A percentile compares a stretch with the other conserved stretches of the same genome.
Evolutionary conservation across 2,329 filamentous ascomycete genomes (phyloP).

Genomic region (Fusarium buharicum): DNA sequence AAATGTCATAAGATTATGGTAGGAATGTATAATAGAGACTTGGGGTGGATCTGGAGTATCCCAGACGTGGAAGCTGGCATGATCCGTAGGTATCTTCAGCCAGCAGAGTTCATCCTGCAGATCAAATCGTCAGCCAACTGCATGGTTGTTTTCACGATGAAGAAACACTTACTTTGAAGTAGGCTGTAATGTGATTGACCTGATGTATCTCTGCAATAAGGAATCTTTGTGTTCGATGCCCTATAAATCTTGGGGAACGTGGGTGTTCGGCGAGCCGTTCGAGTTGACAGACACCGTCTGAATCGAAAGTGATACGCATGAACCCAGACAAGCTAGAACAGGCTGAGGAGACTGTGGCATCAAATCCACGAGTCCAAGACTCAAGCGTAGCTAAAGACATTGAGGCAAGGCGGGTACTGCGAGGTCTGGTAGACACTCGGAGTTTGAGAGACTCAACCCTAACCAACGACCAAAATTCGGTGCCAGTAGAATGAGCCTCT

Average conservation of each 20-base stretch:
- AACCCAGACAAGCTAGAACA: rapidly evolving
- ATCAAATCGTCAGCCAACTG: not conserved
- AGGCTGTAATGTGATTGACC: not conserved
- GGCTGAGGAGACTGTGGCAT: not conserved
- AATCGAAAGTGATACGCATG: not conserved
- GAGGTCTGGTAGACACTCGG: not conserved
- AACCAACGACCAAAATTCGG: not conserved
- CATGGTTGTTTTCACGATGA: rapidly evolving
- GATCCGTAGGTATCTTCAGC: rapidly evolving
- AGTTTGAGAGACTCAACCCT: not conserved
- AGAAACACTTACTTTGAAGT: not conserved
- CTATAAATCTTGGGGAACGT: not conserved
- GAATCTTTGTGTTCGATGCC: not conserved
- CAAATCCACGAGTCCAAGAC: not conserved
- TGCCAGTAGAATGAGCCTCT: not conserved
- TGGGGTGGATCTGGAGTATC: not conserved
- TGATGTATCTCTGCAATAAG: not conserved
- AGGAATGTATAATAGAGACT: not conserved
- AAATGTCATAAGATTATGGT: too few species aligned
- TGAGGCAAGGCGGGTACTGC: too few species aligned
- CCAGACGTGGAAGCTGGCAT: not conserved
- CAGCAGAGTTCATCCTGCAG: not conserved
- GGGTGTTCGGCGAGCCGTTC: not conserved
- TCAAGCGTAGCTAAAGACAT: not conserved
- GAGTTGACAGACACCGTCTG: not conserved